Base-by-base conservation (phyloP, 306 rosid genomes). In the Ormosia emarginata region DNA sequence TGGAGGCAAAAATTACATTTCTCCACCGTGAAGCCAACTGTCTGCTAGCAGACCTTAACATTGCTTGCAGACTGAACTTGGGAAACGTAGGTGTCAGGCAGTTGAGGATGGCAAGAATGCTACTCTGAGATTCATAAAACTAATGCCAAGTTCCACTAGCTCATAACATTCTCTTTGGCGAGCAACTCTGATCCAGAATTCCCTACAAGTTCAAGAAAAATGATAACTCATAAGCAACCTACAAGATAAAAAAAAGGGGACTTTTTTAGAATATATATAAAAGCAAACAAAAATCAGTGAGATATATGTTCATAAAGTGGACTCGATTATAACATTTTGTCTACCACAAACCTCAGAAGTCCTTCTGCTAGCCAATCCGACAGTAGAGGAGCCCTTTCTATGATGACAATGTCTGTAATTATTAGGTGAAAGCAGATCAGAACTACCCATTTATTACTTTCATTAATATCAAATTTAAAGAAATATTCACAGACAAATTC, bases 341-440 rank as follows among this genome's bases (percentile, higher is more conserved):
- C 24, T 30, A 70, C 67, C 71, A 44, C 49, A 69, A 46, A 50
- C 59, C 77, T 76, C 47, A 9, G 24, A 14, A 41, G 67, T 75
- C 65, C 71, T 44, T 84, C 64, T 24, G 66, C 40, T 36, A 6
- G 47, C 44, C 24, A 66, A 68, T 79, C 37, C 43, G 75, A 49
- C 64, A 65, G 59, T 5, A 29, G 61, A 61, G 47, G 50, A 11
- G 18, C 14, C 44, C 43, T 40, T 71, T 47, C 18, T 24, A 14
- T 69, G 75, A 57, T 50, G 29, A 85, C 4, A 13, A 50, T 67
- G 57, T 33, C 68, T 74, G 50, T 5, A 61, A 50, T 36, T 32
- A 46, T n/a, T 36, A 78, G 44, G 14, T 74, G 55, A 83, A 49
- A 39, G 61, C 72, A 36, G 43, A 74, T 74, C 67, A 75, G 74